Conservation (phyloP, 768 basidiomycete genomes). For the Lentinus brumalis region DNA sequence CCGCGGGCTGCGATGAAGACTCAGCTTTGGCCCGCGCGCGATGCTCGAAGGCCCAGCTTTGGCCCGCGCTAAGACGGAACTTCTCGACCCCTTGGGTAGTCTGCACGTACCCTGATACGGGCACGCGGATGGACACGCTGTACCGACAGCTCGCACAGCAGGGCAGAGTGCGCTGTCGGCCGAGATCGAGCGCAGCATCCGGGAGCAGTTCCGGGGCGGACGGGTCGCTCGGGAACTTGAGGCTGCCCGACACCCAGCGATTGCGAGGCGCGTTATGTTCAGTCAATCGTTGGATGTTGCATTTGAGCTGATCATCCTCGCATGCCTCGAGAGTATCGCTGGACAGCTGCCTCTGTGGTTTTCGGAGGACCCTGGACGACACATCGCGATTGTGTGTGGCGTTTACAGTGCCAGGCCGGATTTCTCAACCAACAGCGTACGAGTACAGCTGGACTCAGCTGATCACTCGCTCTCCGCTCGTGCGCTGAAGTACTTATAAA, state of each 20-base stretch:
- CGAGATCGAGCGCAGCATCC: slow-evolving; percentile 63
- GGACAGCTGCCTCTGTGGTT: slow-evolving; percentile 73
- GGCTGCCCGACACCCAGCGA: slow-evolving; percentile 85
- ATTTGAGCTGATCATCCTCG: neutral
- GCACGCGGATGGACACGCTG: slow-evolving; percentile 64
- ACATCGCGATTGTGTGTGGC: slow-evolving; percentile 91
- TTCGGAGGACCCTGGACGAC: slow-evolving; percentile 86
- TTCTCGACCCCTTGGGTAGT: too few species aligned
- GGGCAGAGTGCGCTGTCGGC: slow-evolving; percentile 45
- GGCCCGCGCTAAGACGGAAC: too few species aligned
- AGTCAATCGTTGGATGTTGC: neutral
- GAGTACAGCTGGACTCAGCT: slow-evolving; percentile 76
- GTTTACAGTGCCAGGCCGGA: slow-evolving; percentile 81
- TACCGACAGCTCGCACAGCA: slow-evolving; percentile 63
- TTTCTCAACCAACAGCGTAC: slow-evolving; percentile 59
- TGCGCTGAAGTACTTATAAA: slow-evolving; percentile 58
- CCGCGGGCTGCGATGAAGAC: too few species aligned
- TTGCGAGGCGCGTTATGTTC: slow-evolving; percentile 48
- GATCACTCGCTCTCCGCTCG: slow-evolving; percentile 72
- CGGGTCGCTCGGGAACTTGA: slow-evolving; percentile 55
- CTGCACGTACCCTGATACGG: too few species aligned
- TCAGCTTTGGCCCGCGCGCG: too few species aligned
- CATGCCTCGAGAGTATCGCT: slow-evolving; percentile 70
- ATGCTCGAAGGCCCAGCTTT: too few species aligned
- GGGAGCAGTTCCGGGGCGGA: slow-evolving; percentile 57